phyloP scores from a whole-genome alignment of 2,329 filamentous ascomycete genomes.

The Lasiodiplodia sp. region DNA sequence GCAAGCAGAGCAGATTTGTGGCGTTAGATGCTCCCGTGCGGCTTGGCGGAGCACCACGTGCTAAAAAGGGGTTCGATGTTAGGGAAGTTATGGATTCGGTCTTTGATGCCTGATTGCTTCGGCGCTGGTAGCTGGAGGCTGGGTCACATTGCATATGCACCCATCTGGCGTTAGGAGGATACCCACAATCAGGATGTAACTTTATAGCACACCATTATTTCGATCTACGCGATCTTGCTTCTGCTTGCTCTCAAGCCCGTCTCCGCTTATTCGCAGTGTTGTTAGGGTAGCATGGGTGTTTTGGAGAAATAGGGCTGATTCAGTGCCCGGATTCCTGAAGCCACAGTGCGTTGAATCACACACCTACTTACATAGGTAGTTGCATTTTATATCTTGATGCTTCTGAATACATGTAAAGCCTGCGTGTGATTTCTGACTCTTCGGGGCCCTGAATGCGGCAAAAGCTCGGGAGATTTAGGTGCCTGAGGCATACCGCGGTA shows the following conservation, averaged over 20 bases:
- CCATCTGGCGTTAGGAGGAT: constrained; percentile 30
- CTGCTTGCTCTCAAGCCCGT: neutral
- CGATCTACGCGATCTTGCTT: neutral
- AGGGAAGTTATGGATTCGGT: neutral
- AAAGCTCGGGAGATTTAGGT: neutral
- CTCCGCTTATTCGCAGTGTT: neutral
- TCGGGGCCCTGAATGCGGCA: neutral
- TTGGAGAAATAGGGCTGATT: neutral
- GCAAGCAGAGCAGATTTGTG: constrained; percentile 30
- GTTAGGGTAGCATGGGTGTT: neutral
- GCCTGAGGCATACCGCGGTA: constrained; percentile 17
- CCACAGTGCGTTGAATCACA: neutral
- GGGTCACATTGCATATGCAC: constrained; percentile 23
- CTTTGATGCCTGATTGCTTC: constrained; percentile 20
- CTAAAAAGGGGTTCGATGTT: neutral
- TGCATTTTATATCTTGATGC: too few species aligned
- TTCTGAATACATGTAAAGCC: too few species aligned
- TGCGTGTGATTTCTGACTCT: too few species aligned
- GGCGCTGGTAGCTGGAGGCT: constrained; percentile 30
- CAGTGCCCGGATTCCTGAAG: neutral
- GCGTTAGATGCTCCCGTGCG: constrained; percentile 17
- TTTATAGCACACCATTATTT: constrained; percentile 8
- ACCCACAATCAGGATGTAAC: constrained; percentile 29
- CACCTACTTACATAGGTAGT: too few species aligned
- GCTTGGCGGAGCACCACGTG: neutral